A percentile compares a stretch with the other conserved stretches of the same genome.
These are phyloP conservation scores for Phialophora expanda DNA, from an alignment of 2,329 filamentous ascomycete species.

Conservation along the genomic window DNA sequence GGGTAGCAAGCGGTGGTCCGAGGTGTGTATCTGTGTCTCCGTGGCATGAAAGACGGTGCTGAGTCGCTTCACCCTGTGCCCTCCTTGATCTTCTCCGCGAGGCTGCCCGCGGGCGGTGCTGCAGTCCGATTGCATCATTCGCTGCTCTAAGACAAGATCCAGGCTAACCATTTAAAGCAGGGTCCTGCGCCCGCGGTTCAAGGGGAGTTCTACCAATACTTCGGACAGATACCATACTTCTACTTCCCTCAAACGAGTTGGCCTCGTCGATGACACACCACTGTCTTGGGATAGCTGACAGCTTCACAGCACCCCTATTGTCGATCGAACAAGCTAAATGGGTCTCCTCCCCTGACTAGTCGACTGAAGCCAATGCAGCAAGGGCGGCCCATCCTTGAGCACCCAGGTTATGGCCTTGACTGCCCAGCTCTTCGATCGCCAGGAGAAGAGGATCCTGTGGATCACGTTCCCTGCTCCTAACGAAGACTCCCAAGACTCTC, in stretches of 20 bases:
- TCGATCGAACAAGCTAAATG: no score
- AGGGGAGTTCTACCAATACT: no score
- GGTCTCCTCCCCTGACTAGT: no score
- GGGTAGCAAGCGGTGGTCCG: not conserved
- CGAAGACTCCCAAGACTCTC: not conserved
- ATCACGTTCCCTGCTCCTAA: not conserved
- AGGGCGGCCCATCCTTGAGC: not conserved
- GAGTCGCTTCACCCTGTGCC: not conserved
- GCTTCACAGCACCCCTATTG: no score
- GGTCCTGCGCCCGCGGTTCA: no score
- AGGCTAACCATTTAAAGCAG: not conserved
- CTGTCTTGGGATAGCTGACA: no score
- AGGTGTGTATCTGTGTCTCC: not conserved
- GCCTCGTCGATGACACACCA: no score
- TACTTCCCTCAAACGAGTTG: not conserved
- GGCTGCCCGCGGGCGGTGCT: not conserved
- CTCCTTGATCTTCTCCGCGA: not conserved
- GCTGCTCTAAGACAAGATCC: not conserved
- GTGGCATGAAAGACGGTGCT: not conserved
- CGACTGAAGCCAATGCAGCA: not conserved
- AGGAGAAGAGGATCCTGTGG: not conserved
- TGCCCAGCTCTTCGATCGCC: not conserved
- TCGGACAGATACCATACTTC: no score
- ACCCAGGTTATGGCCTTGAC: not conserved
- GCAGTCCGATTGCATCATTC: not conserved